Percentiles rank a stretch among this genome's conserved stretches.
phyloP scores from a whole-genome alignment of 116 monocot species.

The Cymodocea nodosa region DNA sequence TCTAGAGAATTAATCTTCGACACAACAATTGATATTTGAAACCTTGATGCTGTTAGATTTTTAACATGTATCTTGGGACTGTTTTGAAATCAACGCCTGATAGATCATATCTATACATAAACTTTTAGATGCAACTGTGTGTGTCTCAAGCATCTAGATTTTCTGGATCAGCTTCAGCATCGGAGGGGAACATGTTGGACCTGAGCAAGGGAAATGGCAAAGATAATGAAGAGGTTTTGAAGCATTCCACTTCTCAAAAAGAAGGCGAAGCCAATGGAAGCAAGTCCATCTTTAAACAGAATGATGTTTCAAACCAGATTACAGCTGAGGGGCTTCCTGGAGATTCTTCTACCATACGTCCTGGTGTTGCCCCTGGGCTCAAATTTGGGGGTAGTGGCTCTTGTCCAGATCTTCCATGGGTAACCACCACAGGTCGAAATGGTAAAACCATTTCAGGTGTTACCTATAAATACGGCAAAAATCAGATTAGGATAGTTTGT shows the following conservation, averaged over 20 bases:
- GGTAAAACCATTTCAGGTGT: constrained; percentile 86
- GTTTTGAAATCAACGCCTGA: no score
- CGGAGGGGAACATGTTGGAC: constrained; percentile 19
- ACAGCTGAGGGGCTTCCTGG: constrained; percentile 17
- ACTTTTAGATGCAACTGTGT: neutral
- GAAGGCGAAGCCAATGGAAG: constrained; percentile 24
- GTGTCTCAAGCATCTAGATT: constrained; percentile 4
- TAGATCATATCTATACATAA: no score
- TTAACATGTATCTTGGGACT: no score
- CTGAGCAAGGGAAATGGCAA: constrained; percentile 19
- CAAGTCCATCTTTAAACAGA: constrained; percentile 13
- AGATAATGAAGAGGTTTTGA: constrained; percentile 15
- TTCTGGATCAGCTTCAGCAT: constrained; percentile 11
- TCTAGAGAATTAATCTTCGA: no score
- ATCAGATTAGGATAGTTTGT: constrained; percentile 77
- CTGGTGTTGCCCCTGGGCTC: constrained; percentile 50
- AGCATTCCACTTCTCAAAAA: constrained; percentile 22
- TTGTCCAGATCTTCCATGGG: constrained; percentile 90
- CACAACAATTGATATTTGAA: no score
- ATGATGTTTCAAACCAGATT: constrained; percentile 15
- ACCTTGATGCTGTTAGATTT: no score
- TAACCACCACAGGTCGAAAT: constrained; percentile 75
- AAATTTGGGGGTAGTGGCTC: constrained; percentile 80
- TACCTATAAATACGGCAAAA: constrained; percentile 63
- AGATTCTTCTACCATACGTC: constrained; percentile 39